phyloP scores from a whole-genome alignment of 768 basidiomycete genomes.

The Trametes cinnabarina region DNA sequence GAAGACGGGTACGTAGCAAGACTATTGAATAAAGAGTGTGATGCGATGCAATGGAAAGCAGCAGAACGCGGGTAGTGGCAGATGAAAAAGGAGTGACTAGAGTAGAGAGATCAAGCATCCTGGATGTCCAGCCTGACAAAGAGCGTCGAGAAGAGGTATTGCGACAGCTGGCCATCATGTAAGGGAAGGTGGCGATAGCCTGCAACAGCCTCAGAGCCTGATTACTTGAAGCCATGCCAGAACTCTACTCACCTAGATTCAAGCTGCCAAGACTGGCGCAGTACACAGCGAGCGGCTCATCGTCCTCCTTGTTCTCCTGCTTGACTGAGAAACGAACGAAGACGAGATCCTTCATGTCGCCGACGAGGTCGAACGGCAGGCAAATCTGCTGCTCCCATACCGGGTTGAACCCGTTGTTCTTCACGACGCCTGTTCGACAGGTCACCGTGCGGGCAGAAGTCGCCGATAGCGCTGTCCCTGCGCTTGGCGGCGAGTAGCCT shows the following conservation, averaged over 20 bases:
- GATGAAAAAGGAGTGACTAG: not conserved
- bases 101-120: conserved; percentile 26
- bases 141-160: conserved; percentile 91
- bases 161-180: conserved; percentile 83
- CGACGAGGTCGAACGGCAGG: conserved; percentile 74
- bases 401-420: conserved; percentile 93
- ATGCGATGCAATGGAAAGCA: not conserved
- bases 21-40: not conserved
- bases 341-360: conserved; percentile 76
- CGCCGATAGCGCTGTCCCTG: conserved; percentile 27
- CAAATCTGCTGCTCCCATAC: conserved; percentile 71
- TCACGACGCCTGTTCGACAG: conserved; percentile 59
- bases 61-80: not conserved
- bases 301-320: conserved; percentile 60
- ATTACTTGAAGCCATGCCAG: conserved; percentile 13
- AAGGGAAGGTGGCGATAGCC: conserved; percentile 90
- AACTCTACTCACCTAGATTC: conserved; percentile 66
- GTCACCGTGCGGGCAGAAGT: conserved; percentile 46
- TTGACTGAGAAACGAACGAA: conserved; percentile 80
- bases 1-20: not conserved
- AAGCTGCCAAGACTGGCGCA: conserved; percentile 70
- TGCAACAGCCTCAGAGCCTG: conserved; percentile 35
- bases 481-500: conserved; percentile 19
- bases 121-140: conserved; percentile 68
- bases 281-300: conserved; percentile 69